These are phyloP conservation scores for Penicillium thymicola DNA, from an alignment of 2,329 filamentous ascomycete species.

Conservation along the genomic window DNA sequence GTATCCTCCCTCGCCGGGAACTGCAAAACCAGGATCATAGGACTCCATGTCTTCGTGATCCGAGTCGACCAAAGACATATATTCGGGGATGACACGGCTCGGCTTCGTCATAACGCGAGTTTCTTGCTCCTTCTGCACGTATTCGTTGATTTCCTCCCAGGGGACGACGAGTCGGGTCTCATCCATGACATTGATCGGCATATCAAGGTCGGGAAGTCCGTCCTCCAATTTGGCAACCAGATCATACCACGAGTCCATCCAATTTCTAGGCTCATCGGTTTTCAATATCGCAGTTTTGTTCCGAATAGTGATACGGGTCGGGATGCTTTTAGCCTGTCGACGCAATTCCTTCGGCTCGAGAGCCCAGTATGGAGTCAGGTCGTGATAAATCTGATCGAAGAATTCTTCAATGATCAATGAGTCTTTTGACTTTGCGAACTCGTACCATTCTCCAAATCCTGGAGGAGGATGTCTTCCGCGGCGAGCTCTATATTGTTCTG, in stretches of 20 bases:
- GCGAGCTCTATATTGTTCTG: slow-evolving; percentile 43
- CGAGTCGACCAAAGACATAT: slow-evolving; percentile 6
- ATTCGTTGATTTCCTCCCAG: slow-evolving; percentile 45
- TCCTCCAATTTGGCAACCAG: slow-evolving; percentile 38
- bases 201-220: slow-evolving; percentile 46
- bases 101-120: slow-evolving; percentile 9
- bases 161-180: slow-evolving; percentile 48
- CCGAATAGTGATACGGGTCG: slow-evolving; percentile 41
- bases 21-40: slow-evolving; percentile 10
- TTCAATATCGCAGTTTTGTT: slow-evolving; percentile 37
- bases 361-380: slow-evolving; percentile 51
- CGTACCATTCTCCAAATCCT: slow-evolving; percentile 49
- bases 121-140: slow-evolving; percentile 33
- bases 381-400: slow-evolving; percentile 52
- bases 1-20: slow-evolving; percentile 28
- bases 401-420: slow-evolving; percentile 50
- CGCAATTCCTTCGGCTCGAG: slow-evolving; percentile 42
- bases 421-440: slow-evolving; percentile 42
- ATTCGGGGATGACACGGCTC: slow-evolving; percentile 2
- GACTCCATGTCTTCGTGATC: slow-evolving; percentile 11
- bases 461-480: slow-evolving; percentile 51
- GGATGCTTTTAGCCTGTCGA: slow-evolving; percentile 38
- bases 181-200: slow-evolving; percentile 51
- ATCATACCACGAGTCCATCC: slow-evolving; percentile 44
- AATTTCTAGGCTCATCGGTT: slow-evolving; percentile 29